Conservation (phyloP, 2,329 filamentous ascomycete genomes). For the Onygena corvina region DNA sequence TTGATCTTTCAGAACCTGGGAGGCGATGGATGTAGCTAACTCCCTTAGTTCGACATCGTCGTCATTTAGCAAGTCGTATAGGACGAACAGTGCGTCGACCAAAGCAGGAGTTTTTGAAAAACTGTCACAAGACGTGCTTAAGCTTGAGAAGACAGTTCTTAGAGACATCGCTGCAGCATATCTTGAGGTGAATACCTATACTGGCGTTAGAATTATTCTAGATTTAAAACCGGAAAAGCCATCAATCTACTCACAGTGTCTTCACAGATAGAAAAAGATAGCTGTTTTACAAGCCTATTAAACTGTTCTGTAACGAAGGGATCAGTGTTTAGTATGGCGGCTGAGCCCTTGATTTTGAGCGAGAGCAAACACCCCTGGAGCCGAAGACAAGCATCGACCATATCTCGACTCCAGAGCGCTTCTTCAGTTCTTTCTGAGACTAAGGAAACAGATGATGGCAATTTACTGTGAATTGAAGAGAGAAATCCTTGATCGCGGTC, state of each 20-base stretch:
- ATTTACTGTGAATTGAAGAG: no score
- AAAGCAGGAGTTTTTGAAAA: slow-evolving; percentile 25
- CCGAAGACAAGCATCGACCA: slow-evolving; percentile 27
- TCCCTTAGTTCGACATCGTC: slow-evolving; percentile 83
- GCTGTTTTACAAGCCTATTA: slow-evolving; percentile 24
- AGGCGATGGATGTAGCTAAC: slow-evolving; percentile 39
- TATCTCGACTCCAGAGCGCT: slow-evolving; percentile 26
- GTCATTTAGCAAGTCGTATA: slow-evolving; percentile 71
- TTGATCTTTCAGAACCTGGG: slow-evolving; percentile 25
- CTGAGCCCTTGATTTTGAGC: slow-evolving; percentile 13
- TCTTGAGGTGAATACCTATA: slow-evolving; percentile 31
- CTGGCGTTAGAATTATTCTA: not conserved
- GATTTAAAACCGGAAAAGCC: not conserved
- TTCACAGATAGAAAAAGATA: slow-evolving; percentile 31
- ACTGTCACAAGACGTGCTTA: slow-evolving; percentile 17
- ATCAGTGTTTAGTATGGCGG: not conserved
- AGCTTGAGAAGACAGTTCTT: slow-evolving; percentile 34
- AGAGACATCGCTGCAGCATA: slow-evolving; percentile 29
- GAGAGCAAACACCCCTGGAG: slow-evolving; percentile 30
- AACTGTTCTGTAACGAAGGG: slow-evolving; percentile 14
- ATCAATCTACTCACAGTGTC: slow-evolving; percentile 29
- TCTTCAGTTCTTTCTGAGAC: slow-evolving; percentile 16
- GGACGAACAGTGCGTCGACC: slow-evolving; percentile 48
- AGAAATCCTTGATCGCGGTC: no score
- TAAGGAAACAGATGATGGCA: not conserved